These are phyloP conservation scores for Collybia mongolica DNA, from an alignment of 768 basidiomycete species.

Conservation along the genomic window DNA sequence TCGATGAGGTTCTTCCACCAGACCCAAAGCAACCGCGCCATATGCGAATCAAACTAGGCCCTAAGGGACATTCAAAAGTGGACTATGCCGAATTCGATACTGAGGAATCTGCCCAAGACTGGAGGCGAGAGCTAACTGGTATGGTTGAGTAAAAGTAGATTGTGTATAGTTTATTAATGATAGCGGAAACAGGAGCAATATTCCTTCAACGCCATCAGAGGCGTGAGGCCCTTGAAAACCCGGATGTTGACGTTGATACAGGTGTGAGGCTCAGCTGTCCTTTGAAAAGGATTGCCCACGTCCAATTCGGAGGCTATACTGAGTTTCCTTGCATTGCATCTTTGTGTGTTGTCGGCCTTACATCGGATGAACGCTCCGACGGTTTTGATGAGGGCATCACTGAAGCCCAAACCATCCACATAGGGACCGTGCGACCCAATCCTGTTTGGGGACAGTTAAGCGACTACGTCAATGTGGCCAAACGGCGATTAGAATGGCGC, in stretches of 20 bases:
- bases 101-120: constrained; percentile 48
- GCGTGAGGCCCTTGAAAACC: constrained; percentile 26
- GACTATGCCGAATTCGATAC: constrained; percentile 54
- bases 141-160: constrained; percentile 1
- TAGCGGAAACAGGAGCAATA: constrained; percentile 34
- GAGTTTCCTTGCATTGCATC: constrained; percentile 25
- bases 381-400: constrained; percentile 10
- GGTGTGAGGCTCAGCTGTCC: constrained; percentile 49
- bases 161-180: background rate
- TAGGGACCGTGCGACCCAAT: constrained; percentile 24
- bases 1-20: constrained; percentile 41
- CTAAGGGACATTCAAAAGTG: constrained; percentile 18
- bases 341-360: constrained; percentile 16
- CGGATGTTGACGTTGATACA: constrained; percentile 25
- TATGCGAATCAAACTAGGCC: constrained; percentile 36
- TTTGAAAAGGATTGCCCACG: constrained; percentile 31
- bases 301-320: constrained; percentile 19
- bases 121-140: constrained; percentile 49
- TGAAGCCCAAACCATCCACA: constrained; percentile 25
- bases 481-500: constrained; percentile 16
- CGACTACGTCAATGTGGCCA: constrained; percentile 24
- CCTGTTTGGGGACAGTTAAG: constrained; percentile 26
- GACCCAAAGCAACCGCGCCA: constrained; percentile 44
- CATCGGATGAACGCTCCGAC: constrained; percentile 16
- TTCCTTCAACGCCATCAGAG: constrained; percentile 45